Percentiles rank a stretch among this genome's conserved stretches.
Conservation (phyloP, 2,329 filamentous ascomycete species). For the Fusarium bulbicola region DNA sequence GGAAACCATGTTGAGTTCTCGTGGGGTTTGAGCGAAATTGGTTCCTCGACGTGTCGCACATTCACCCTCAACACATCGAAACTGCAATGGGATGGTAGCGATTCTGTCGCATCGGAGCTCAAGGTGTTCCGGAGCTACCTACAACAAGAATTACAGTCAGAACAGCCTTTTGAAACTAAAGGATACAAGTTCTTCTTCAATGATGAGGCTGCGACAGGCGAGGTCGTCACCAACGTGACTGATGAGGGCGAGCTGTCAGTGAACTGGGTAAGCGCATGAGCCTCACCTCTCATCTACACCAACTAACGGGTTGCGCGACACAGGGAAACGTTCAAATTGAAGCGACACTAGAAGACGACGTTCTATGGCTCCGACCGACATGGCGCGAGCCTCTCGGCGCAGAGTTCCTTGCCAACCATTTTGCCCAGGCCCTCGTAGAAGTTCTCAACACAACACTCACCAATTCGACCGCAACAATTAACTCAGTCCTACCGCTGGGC, state of each 20-base stretch:
- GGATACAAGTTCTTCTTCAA: constrained; percentile 33
- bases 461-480: constrained; percentile 8
- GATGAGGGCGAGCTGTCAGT: constrained; percentile 24
- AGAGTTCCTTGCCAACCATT: constrained; percentile 38
- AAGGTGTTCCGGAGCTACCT: constrained; percentile 27
- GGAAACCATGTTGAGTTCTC: constrained; percentile 38
- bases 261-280: constrained; percentile 30
- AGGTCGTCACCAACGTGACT: constrained; percentile 9
- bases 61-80: constrained; percentile 37
- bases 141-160: constrained; percentile 18
- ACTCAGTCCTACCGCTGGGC: constrained; percentile 31
- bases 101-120: constrained; percentile 29
- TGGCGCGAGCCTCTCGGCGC: constrained; percentile 40
- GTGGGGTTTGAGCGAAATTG: constrained; percentile 32
- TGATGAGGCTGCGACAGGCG: constrained; percentile 32
- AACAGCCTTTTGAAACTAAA: not conserved
- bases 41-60: constrained; percentile 14
- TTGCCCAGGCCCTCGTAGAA: constrained; percentile 33
- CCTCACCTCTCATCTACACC: not conserved
- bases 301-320: constrained; percentile 3
- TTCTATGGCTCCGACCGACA: constrained; percentile 31
- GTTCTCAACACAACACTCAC: constrained; percentile 38
- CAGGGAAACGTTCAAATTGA: constrained; percentile 40
- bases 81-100: constrained; percentile 29
- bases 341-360: constrained; percentile 24